Evolutionary conservation across 495 filamentous ascomycete species (phyloP), one percentile per base, ranked within the genome.

Genomic region (Penicillium waksmanii): DNA sequence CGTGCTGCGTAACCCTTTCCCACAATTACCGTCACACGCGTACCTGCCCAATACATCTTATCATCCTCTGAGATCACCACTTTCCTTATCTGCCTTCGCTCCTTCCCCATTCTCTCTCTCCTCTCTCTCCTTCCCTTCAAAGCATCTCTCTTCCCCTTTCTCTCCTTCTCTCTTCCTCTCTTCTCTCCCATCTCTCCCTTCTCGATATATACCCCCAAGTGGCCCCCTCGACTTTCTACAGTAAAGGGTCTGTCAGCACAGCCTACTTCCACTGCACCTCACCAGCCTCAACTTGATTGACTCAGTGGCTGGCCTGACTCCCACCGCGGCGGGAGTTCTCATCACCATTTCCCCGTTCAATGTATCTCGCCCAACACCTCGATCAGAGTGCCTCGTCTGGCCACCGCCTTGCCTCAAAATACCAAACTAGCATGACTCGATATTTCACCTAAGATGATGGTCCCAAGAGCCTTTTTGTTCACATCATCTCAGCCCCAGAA

Each of bases 311-410:
- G 42, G 57, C 52, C 48, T 38, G 49, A 47, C 52, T 60, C 57
- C 57, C 60, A 55, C 53, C 19, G 44, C 36, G 34, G 51, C 58
- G 66, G 56, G 67, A 64, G 60, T 56, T 53, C 43, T 51, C 49
- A 56, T 27, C 33, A 44, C 52, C 53, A 55, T 59, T 60, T 17
- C 46, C 44, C 43, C 27, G 55, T 73, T 69, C 70, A 66, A 80
- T 80, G 78, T 80, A 77, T 75, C 75, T 80, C 67, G 75, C 57
- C 42, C 78, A 79, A 65, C 68, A 52, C 8, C 76, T 79, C 64
- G 78, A 80, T 56, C 78, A 78, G 65, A 80, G 76, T 72, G 78
- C 76, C 72, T 79, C 75, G 34, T 73, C 78, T 61, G 77, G 77
- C 70, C 61, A 63, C 64, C 61, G 57, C 53, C 51, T 47, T 49